A percentile compares a stretch with the other conserved stretches of the same genome.
These are phyloP conservation scores for Ophiostoma quercus DNA, from an alignment of 2,329 filamentous ascomycete genomes.

Conservation along the genomic window DNA sequence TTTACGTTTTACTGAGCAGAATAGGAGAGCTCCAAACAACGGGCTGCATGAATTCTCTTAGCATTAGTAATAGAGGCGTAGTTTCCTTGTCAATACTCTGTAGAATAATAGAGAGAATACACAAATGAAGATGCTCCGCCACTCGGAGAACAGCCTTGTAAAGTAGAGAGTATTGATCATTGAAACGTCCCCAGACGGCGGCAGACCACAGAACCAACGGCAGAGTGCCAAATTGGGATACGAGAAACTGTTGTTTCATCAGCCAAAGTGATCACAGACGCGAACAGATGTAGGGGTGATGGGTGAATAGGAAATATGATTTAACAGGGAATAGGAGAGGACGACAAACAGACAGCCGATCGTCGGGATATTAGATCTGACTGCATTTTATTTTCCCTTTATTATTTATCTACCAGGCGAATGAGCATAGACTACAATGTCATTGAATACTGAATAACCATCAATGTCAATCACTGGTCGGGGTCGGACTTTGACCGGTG, in stretches of 20 bases:
- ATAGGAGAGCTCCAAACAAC: not conserved
- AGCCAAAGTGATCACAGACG: not conserved
- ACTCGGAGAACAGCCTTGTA: not conserved
- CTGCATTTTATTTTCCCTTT: not conserved
- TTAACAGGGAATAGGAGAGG: too few relatives aligned
- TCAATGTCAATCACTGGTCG: not conserved
- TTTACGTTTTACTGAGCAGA: not conserved
- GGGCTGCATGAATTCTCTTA: not conserved
- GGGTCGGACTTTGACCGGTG: not conserved
- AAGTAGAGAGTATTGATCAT: not conserved
- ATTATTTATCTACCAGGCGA: not conserved
- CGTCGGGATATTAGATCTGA: not conserved
- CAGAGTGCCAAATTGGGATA: slow-evolving; percentile 39
- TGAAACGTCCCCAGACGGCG: not conserved
- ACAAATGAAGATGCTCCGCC: not conserved
- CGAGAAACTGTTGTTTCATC: slow-evolving; percentile 43
- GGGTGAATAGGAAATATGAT: not conserved
- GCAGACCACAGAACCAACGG: not conserved
- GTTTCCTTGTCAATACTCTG: not conserved
- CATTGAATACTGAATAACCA: not conserved
- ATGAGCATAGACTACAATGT: not conserved
- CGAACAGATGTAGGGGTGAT: not conserved
- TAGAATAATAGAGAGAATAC: not conserved
- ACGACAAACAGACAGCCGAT: not conserved
- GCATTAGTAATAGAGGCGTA: slow-evolving; percentile 1